Conservation (phyloP, 176 grass and related monocot genomes). For the Calamus simplicifolius region DNA sequence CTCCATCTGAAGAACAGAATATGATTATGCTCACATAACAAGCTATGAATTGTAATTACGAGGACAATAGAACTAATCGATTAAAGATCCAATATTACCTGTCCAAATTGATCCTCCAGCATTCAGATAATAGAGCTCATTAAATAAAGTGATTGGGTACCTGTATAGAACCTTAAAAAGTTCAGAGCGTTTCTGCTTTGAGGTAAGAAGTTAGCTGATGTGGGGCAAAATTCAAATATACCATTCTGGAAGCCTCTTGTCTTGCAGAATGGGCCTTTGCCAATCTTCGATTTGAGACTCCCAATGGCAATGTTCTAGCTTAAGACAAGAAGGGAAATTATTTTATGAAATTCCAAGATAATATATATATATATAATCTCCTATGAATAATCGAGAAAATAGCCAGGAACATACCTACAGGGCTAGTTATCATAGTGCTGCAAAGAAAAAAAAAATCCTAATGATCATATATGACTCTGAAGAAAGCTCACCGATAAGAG, state of each 20-base stretch:
- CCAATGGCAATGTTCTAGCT: constrained; percentile 22
- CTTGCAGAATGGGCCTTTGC: constrained; percentile 85
- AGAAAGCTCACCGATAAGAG: constrained; percentile 40
- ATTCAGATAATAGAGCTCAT: constrained; percentile 98
- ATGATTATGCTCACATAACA: too few relatives aligned
- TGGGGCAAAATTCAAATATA: constrained; percentile 19
- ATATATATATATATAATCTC: too few relatives aligned
- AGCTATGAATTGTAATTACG: too few relatives aligned
- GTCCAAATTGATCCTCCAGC: constrained; percentile 99
- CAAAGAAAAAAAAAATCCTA: too few relatives aligned
- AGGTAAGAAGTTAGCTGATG: neutral
- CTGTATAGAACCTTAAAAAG: constrained; percentile 38
- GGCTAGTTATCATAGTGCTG: too few relatives aligned
- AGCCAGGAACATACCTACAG: too few relatives aligned
- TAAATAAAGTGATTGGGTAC: constrained; percentile 95
- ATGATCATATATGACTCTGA: constrained; percentile 9
- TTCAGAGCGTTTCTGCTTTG: constrained; percentile 11
- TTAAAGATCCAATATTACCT: constrained; percentile 20
- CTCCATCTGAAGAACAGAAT: constrained; percentile 57
- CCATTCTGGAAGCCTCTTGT: constrained; percentile 72
- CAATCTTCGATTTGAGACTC: constrained; percentile 85
- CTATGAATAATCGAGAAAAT: too few relatives aligned
- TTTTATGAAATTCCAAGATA: too few relatives aligned
- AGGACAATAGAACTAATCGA: too few relatives aligned
- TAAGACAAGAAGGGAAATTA: too few relatives aligned